phyloP scores from a whole-genome alignment of 305 asterid genomes.

The Euphrasia arctica region DNA sequence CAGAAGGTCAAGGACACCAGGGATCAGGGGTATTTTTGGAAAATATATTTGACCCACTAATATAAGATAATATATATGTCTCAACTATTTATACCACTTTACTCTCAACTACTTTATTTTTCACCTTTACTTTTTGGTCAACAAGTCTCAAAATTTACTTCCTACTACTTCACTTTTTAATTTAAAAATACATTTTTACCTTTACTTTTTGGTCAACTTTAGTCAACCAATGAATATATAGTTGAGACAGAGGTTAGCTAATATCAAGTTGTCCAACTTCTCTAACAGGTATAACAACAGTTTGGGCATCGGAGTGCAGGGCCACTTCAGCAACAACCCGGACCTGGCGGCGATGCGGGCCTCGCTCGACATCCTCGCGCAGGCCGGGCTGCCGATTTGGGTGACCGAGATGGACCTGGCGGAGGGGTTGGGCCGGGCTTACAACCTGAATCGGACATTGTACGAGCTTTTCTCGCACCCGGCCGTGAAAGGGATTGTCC shows the following conservation, averaged over 20 bases:
- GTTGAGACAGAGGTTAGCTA: too few relatives aligned
- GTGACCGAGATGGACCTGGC: constrained; percentile 61
- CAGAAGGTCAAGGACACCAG: constrained; percentile 40
- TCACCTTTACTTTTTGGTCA: too few relatives aligned
- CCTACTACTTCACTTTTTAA: too few relatives aligned
- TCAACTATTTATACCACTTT: too few relatives aligned
- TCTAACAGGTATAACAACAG: constrained; percentile 10
- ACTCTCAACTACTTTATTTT: too few relatives aligned
- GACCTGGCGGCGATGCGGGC: constrained; percentile 53
- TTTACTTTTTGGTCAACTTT: too few relatives aligned
- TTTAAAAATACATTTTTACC: too few relatives aligned
- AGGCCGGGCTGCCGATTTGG: constrained; percentile 64
- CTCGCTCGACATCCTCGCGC: constrained; percentile 46
- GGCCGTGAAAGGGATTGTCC: constrained; percentile 38
- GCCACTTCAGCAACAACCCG: constrained; percentile 39
- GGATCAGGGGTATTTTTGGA: constrained; percentile 26
- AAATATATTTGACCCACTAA: too few relatives aligned
- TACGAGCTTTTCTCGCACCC: constrained; percentile 45
- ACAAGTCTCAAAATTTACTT: too few relatives aligned
- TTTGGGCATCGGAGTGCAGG: constrained; percentile 61
- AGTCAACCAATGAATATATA: too few relatives aligned
- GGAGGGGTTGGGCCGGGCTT: constrained; percentile 45
- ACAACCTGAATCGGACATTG: constrained; percentile 38
- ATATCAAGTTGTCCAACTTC: too few relatives aligned
- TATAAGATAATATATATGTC: too few relatives aligned